Evolutionary conservation across 305 asterid genomes (phyloP).

Genomic region (Fraxinus xanthoxyloides): DNA sequence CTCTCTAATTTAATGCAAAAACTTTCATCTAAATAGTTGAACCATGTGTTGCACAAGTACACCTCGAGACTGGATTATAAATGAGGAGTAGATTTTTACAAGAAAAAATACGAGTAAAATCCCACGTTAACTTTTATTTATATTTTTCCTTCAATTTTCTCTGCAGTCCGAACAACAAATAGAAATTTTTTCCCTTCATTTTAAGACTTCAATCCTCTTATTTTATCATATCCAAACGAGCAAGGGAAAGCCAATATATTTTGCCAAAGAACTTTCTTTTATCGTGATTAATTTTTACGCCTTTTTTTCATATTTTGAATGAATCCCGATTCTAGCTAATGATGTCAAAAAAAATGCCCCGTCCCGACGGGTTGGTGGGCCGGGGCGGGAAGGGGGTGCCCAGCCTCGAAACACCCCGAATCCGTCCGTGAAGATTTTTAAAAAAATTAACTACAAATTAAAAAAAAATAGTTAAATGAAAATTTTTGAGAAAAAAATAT

Average conservation of each 20-base stretch:
- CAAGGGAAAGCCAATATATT: too few species aligned
- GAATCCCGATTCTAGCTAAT: not conserved
- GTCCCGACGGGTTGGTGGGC: too few species aligned
- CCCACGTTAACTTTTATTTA: not conserved
- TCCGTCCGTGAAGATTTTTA: too few species aligned
- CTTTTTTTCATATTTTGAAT: not conserved
- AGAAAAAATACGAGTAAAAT: too few species aligned
- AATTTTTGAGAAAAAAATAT: too few species aligned
- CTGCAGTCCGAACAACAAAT: not conserved
- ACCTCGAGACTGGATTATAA: not conserved
- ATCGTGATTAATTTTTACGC: not conserved
- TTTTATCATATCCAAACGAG: not conserved
- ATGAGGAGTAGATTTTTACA: not conserved
- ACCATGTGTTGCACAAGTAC: not conserved
- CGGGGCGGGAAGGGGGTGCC: too few species aligned
- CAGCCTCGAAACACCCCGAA: too few species aligned
- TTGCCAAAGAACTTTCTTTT: not conserved
- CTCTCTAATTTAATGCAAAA: not conserved
- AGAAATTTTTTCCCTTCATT: not conserved
- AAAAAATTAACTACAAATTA: too few species aligned
- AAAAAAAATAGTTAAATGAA: too few species aligned
- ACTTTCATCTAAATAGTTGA: not conserved
- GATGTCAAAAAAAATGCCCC: too few species aligned
- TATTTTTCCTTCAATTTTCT: not conserved
- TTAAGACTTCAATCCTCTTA: not conserved